These are phyloP conservation scores for Phylloporus sp. DNA, from an alignment of 1,284 basidiomycete species.

Conservation along the genomic window DNA sequence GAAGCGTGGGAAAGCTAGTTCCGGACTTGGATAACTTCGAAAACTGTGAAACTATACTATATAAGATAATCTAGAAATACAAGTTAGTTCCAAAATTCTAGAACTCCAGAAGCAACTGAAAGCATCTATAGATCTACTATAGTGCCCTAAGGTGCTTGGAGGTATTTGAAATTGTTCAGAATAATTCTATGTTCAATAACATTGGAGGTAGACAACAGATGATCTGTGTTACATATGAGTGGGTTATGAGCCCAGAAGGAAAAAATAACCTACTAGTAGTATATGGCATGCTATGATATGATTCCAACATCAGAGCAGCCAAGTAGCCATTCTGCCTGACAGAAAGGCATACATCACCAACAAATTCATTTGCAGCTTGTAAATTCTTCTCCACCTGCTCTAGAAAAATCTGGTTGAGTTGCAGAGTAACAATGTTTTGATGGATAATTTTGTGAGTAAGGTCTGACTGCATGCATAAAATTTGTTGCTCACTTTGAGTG, in stretches of 20 bases:
- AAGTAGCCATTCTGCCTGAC: background rate
- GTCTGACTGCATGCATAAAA: background rate
- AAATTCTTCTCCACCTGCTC: background rate
- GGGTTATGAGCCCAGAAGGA: background rate
- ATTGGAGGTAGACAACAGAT: background rate
- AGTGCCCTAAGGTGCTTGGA: no score
- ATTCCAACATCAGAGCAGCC: background rate
- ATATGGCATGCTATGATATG: background rate
- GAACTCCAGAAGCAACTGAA: no score
- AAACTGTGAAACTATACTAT: no score
- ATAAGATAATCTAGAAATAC: no score
- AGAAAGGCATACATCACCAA: background rate
- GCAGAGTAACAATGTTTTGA: background rate
- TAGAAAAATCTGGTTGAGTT: background rate
- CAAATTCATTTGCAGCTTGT: background rate
- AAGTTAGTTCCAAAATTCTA: no score
- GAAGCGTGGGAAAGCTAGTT: no score
- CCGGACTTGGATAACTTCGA: no score
- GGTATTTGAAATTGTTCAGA: no score
- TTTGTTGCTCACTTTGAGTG: background rate
- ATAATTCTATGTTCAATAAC: no score
- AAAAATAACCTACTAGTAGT: background rate
- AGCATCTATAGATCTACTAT: no score
- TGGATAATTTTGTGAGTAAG: background rate
- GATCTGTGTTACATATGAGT: no score